These are phyloP conservation scores for Phytophthora litchii DNA, from an alignment of 352 stramenopile species.

Conservation along the genomic window DNA sequence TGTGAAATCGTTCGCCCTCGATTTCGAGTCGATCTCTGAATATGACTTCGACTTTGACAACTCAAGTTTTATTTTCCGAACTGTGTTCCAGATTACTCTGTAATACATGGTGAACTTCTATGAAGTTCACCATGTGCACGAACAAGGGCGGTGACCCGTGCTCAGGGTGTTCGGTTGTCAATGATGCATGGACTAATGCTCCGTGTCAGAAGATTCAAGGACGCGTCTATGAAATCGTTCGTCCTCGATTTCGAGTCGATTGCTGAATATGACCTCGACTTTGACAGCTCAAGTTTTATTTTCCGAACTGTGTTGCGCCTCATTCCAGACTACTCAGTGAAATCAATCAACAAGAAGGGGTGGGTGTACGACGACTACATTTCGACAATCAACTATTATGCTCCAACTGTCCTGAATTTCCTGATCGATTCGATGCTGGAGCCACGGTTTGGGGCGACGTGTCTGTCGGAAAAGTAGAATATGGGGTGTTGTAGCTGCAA, in stretches of 20 bases:
- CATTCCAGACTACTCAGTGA: slow-evolving; percentile 49
- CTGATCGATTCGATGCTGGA: slow-evolving; percentile 44
- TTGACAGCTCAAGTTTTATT: slow-evolving; percentile 39
- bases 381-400: slow-evolving; percentile 34
- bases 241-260: slow-evolving; percentile 47
- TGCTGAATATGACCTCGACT: slow-evolving; percentile 45
- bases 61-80: slow-evolving; percentile 35
- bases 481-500: too few relatives aligned
- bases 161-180: too few relatives aligned
- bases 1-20: slow-evolving; percentile 36
- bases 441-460: slow-evolving; percentile 49
- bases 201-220: too few relatives aligned
- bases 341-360: slow-evolving; percentile 61
- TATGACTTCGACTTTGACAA: slow-evolving; percentile 51
- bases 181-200: too few relatives aligned
- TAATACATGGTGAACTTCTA: too few relatives aligned
- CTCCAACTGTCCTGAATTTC: slow-evolving; percentile 50
- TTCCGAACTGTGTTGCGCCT: slow-evolving; percentile 36
- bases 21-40: slow-evolving; percentile 46
- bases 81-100: slow-evolving; percentile 52
- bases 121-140: too few relatives aligned
- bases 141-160: too few relatives aligned
- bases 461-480: slow-evolving; percentile 21
- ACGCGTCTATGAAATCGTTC: slow-evolving; percentile 37
- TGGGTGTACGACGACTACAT: slow-evolving; percentile 45